Conservation (phyloP, 2,329 filamentous ascomycete species). For the Calonectria ilicicola region DNA sequence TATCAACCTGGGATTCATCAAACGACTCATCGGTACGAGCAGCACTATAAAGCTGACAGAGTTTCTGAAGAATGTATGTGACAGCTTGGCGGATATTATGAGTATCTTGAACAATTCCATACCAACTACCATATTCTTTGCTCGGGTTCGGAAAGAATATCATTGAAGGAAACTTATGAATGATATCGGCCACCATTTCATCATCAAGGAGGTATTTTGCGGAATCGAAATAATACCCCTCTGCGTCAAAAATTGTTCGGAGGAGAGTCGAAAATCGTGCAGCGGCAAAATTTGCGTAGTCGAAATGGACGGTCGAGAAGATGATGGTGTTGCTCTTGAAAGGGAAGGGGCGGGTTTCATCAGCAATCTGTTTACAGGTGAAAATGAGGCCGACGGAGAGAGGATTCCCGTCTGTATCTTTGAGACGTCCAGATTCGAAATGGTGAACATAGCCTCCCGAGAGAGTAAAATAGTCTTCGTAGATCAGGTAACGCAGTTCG, state of each 20-base stretch:
- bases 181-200: not conserved
- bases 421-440: constrained; percentile 13
- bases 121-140: too few species aligned
- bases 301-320: constrained; percentile 27
- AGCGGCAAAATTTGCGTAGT: not conserved
- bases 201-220: not conserved
- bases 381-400: constrained; percentile 28
- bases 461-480: constrained; percentile 17
- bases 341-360: constrained; percentile 13
- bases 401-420: not conserved
- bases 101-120: not conserved
- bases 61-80: not conserved
- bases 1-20: not conserved
- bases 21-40: not conserved
- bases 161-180: not conserved
- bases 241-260: not conserved
- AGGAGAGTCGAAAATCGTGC: not conserved
- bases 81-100: not conserved
- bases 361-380: constrained; percentile 26
- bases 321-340: constrained; percentile 15
- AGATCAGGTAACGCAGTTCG: constrained; percentile 30
- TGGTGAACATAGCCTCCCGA: constrained; percentile 28
- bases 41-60: not conserved
- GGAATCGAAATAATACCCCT: not conserved
- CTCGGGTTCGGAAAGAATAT: too few species aligned